These are phyloP conservation scores for Citrullus mucosospermus DNA, from an alignment of 306 rosid genomes.

Conservation along the genomic window DNA sequence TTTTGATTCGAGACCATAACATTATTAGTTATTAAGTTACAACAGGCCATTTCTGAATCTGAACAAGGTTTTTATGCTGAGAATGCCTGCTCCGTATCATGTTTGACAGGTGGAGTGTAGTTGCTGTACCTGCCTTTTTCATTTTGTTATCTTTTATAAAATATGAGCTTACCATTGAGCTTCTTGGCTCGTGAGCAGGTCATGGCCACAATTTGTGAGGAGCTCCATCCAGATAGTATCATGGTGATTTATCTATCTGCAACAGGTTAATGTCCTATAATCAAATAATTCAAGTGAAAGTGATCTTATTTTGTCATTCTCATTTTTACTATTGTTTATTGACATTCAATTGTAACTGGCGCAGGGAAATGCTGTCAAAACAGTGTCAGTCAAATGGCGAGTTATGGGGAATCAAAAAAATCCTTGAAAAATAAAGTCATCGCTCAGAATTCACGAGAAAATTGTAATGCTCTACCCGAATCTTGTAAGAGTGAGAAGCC, in stretches of 20 bases:
- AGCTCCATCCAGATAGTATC: constrained; percentile 74
- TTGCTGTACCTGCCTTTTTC: not conserved
- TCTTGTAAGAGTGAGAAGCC: constrained; percentile 47
- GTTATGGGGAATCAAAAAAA: constrained; percentile 47
- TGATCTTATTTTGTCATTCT: not conserved
- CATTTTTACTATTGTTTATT: not conserved
- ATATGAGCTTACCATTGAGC: not conserved
- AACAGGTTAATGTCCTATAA: constrained; percentile 50
- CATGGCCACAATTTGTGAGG: constrained; percentile 94
- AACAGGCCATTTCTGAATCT: not conserved
- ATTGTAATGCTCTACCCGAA: constrained; percentile 32
- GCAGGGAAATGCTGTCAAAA: constrained; percentile 61
- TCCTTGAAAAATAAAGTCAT: constrained; percentile 35
- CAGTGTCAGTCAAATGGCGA: constrained; percentile 38
- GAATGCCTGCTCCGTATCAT: not conserved
- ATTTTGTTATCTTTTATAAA: not conserved
- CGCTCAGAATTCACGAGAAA: constrained; percentile 42
- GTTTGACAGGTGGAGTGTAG: not conserved
- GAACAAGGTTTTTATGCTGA: not conserved
- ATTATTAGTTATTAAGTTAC: not conserved
- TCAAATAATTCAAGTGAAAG: constrained; percentile 10
- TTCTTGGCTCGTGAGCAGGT: constrained; percentile 34
- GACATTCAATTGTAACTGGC: constrained; percentile 18
- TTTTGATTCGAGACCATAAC: not conserved
- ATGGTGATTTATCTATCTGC: constrained; percentile 81